Percentiles rank a stretch among this genome's conserved stretches.
Evolutionary conservation across 352 stramenopile species (phyloP).

Genomic region (Saprolegnia parasitica): DNA sequence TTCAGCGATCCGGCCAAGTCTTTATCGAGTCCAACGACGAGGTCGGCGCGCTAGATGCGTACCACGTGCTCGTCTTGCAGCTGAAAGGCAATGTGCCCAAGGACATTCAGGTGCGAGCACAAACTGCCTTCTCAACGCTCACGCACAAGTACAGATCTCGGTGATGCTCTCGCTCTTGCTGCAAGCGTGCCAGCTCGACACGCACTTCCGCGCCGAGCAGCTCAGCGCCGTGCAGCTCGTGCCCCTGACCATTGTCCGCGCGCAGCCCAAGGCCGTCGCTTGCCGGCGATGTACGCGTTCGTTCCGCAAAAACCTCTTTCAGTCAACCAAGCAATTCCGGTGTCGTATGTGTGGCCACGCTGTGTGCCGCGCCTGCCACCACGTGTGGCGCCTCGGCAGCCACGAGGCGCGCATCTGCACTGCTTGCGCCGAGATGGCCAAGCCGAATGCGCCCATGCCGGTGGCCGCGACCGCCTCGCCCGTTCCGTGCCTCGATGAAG

Average conservation of each 20-base stretch:
- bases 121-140: neutral
- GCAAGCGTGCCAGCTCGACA: constrained; percentile 13
- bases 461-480: neutral
- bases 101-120: constrained; percentile 18
- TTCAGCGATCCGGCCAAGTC: constrained; percentile 75
- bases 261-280: neutral
- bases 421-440: constrained; percentile 17
- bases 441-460: neutral
- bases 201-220: constrained; percentile 19
- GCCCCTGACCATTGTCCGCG: neutral
- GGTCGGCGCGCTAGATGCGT: constrained; percentile 43
- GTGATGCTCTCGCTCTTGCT: constrained; percentile 11
- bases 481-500: neutral
- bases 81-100: constrained; percentile 13
- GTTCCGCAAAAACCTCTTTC: constrained; percentile 18
- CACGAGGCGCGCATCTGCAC: constrained; percentile 12
- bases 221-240: constrained; percentile 2
- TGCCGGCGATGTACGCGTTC: constrained; percentile 6
- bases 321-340: constrained; percentile 8
- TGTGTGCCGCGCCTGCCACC: constrained; percentile 13
- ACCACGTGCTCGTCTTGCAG: constrained; percentile 2
- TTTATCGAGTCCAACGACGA: constrained; percentile 60
- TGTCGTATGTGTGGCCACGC: constrained; percentile 27
- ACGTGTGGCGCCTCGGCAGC: constrained; percentile 15
- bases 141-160: neutral